Base-by-base conservation (phyloP, 768 basidiomycete genomes). In the Tremella yokohamensis region DNA sequence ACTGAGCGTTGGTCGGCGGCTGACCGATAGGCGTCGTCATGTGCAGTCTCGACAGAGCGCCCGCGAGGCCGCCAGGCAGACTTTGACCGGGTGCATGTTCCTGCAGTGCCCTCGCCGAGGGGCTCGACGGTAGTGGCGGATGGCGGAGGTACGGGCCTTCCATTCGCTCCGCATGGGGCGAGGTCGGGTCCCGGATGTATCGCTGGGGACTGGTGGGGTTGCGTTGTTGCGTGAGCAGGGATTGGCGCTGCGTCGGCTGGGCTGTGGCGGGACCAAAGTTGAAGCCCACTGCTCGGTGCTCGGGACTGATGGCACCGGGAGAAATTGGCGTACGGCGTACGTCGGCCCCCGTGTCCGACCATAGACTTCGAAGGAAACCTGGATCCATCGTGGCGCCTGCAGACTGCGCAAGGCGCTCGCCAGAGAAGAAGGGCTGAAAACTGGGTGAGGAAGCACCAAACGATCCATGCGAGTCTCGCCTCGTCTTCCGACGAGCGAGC, bases 21-120 rank as follows among this genome's bases (percentile, higher is more conserved):
- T 34, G 29, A 4, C 29, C 29, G 4, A 34, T 60, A 13, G 65
- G 54, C 29, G 60, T 58, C 6, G 81, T 78, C 1, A 91, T 87
- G 65, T 97, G 92, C 57, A 97, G 86, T 57, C 91, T 82, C 25
- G 89, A 91, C 71, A 91, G 86, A 0, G 91, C 92, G 0, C 89
- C 89, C 0, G 91, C 92, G 25, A 97, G 82, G 34, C 92, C 92
- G 56, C 93, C 90, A 0, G 93, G 91, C 12, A 94, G 80, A 76
- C 85, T 87, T 77, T 92, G 89, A 1, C 91, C 91, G 0, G 92
- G 91, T 0, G 89, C 90, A 64, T 93, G 91, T 16, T 85, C 80
- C 69, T 90, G 88, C 40, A 93, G 79, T 0, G 89, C 91, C n/a
- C 85, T 82, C 24, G 87, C 80, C 24, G 84, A 83, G 0, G 91